phyloP scores from a whole-genome alignment of 352 stramenopile genomes.

The Labyrinthula sp. region DNA sequence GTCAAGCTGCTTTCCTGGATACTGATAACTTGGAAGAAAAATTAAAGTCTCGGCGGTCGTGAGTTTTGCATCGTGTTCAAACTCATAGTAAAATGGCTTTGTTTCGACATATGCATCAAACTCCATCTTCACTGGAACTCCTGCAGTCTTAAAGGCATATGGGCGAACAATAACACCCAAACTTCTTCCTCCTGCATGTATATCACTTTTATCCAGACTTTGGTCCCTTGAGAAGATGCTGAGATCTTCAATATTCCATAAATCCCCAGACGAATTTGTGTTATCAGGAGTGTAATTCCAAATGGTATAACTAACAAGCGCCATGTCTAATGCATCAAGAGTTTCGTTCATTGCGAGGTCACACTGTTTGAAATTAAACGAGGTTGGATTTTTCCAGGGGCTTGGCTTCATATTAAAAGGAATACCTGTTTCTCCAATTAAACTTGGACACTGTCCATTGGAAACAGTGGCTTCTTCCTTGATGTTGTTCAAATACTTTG shows the following conservation, averaged over 20 bases:
- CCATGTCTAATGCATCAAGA: slow-evolving; percentile 46
- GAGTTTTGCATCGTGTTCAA: slow-evolving; percentile 14
- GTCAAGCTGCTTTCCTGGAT: slow-evolving; percentile 43
- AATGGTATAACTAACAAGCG: slow-evolving; percentile 54
- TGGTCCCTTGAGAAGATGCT: slow-evolving; percentile 47
- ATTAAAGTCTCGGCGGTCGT: slow-evolving; percentile 38
- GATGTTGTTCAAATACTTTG: no score
- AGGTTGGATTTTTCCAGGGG: slow-evolving; percentile 25
- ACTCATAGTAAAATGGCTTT: slow-evolving; percentile 24
- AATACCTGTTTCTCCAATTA: slow-evolving; percentile 35
- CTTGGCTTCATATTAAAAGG: slow-evolving; percentile 28
- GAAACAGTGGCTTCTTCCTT: slow-evolving; percentile 12
- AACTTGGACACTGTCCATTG: slow-evolving; percentile 26
- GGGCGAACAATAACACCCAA: slow-evolving; percentile 36
- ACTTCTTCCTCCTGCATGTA: slow-evolving; percentile 16
- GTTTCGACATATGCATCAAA: slow-evolving; percentile 37
- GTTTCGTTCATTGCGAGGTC: slow-evolving; percentile 49
- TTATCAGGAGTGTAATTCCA: slow-evolving; percentile 65
- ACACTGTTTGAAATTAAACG: slow-evolving; percentile 29
- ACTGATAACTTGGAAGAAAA: slow-evolving; percentile 52
- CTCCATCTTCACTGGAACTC: slow-evolving; percentile 41
- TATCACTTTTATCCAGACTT: slow-evolving; percentile 14
- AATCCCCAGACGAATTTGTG: slow-evolving; percentile 47
- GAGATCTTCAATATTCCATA: slow-evolving; percentile 61
- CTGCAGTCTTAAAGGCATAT: slow-evolving; percentile 45